Evolutionary conservation across 345 rosid genomes (phyloP), one percentile per base, ranked within the genome.

Genomic region (Dipteronia dyeriana): DNA sequence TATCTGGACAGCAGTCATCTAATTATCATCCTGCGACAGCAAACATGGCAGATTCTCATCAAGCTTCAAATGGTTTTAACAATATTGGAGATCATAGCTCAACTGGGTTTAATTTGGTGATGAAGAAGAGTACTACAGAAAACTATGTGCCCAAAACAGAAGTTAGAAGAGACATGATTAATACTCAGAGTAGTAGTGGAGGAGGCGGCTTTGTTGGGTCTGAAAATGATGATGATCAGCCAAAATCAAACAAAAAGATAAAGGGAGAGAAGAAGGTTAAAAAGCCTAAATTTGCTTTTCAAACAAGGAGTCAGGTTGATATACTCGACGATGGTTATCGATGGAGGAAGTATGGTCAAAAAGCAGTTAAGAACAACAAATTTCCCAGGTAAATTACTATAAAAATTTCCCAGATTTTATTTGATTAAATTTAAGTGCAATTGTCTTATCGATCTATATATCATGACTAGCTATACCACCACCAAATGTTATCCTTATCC

Each of bases 291-390:
- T 84, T 78, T 75, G 95, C 95, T 43, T 91, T 91, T 67, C 95
- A 89, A 79, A 91, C 94, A 2, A 84, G 90, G 82, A 91, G 89
- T 47, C 92, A 84, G 6, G 90, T 89, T 60, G 94, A 91, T 83
- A 82, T 89, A 59, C 84, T 91, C 2, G 94, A 91, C 62, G 94
- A 91, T 81, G 94, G 94, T 31, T 91, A 91, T 82, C 84, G 92
- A 2, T 91, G 94, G 94, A 85, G 94, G 83, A 91, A 91, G 73
- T 91, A 91, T 39, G 95, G 95, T 0, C 95, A 91, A 61, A 91
- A 91, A 67, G 91, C 91, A 4, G 92, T 91, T 22, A 91, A 91
- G 81, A 86, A 86, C 87, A 86, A 86, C 86, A 86, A 79, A 74
- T 86, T 86, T 60, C 87, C 89, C 16, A 86, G 89, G 89, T 86